These are phyloP conservation scores for Salix udensis DNA, from an alignment of 345 rosid genomes.

Conservation along the genomic window DNA sequence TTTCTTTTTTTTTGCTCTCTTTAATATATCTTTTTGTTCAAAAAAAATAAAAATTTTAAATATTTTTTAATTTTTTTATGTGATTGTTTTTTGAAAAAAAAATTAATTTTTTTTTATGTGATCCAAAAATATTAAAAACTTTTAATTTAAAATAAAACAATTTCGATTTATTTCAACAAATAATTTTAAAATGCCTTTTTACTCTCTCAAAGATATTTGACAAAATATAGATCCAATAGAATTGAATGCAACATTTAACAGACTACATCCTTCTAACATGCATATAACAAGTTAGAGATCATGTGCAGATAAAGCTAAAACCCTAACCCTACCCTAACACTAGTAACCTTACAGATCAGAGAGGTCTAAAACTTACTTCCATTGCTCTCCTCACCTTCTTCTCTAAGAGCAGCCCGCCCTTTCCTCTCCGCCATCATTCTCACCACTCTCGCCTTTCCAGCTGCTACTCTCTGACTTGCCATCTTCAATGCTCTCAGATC, in stretches of 20 bases:
- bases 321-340: background rate
- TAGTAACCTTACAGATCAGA: background rate
- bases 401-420: slow-evolving; percentile 64
- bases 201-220: background rate
- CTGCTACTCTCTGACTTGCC: slow-evolving; percentile 80
- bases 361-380: slow-evolving; percentile 64
- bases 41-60: no score
- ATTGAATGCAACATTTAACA: background rate
- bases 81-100: no score
- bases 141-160: no score
- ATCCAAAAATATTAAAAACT: no score
- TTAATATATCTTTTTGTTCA: no score
- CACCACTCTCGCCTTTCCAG: slow-evolving; percentile 64
- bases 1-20: no score
- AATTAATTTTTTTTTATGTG: no score
- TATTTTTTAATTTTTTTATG: no score
- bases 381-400: slow-evolving; percentile 71
- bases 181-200: background rate
- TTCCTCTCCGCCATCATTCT: slow-evolving; percentile 48
- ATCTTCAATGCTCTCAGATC: slow-evolving; percentile 79
- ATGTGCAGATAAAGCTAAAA: background rate
- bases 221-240: background rate
- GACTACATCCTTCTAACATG: background rate
- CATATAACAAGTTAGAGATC: background rate
- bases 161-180: no score